phyloP scores from a whole-genome alignment of 208 protist genomes.

The Leishmania major region DNA sequence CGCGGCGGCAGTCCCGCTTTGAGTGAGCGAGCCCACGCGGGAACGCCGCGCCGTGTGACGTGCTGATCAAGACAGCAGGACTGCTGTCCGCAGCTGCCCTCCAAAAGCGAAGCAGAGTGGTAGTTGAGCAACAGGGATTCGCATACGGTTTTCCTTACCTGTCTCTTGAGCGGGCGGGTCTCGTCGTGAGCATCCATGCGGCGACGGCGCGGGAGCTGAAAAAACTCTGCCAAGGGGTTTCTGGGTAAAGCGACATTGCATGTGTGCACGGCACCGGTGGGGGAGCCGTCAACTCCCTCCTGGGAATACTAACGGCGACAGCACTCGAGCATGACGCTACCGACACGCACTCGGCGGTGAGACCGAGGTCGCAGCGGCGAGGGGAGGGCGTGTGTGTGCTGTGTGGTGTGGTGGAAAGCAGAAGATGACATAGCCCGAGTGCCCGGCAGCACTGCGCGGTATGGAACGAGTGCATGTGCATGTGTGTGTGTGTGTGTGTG shows the following conservation, averaged over 20 bases:
- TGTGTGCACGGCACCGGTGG: slow-evolving; percentile 19
- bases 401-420: neutral
- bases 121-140: neutral
- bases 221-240: slow-evolving; percentile 13
- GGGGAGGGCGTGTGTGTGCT: neutral
- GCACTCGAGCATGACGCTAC: neutral
- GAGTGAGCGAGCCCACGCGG: neutral
- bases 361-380: neutral
- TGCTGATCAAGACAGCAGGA: neutral
- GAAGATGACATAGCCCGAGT: neutral
- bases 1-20: neutral
- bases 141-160: neutral
- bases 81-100: neutral
- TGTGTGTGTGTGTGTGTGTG: neutral
- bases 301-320: neutral
- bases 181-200: neutral
- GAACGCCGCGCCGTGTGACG: neutral
- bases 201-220: neutral
- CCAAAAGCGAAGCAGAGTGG: neutral
- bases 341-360: neutral
- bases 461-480: neutral
- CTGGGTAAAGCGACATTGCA: slow-evolving; percentile 11
- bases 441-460: neutral
- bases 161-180: neutral
- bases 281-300: neutral